Evolutionary conservation across 345 rosid genomes (phyloP), one percentile per base, ranked within the genome.

Genomic region (Rhodomyrtus tomentosa): DNA sequence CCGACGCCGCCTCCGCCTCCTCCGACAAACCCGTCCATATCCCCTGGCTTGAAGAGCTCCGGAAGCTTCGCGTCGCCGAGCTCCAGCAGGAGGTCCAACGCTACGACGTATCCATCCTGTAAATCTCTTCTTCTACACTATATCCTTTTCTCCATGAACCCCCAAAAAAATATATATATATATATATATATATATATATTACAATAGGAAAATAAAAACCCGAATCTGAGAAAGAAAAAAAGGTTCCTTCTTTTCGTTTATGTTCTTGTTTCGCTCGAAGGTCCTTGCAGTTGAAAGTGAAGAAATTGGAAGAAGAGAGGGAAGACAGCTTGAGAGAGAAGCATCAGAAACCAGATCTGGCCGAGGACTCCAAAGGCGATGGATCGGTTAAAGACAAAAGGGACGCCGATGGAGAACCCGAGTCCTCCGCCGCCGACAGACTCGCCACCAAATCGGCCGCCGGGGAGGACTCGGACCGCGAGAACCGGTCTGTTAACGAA

Each of bases 61-160:
- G 96, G 50, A 88, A 89, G 83, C 90, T 91, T 68, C 95, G 98
- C 15, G 91, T 95, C n/a, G 94, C 93, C 38, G 96, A 95, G 91
- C 93, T 95, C 84, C 91, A 91, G 81, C 95, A 89, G 81, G 96
- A 94, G 81, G 90, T 95, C 87, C 89, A 92, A 36, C 97, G 91
- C 24, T 92, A 90, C 85, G 98, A 95, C 85, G 90, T 86, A 74
- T 93, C 95, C 84, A 95, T 95, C 88, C 84, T 89, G 96, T 95
- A 90, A 87, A 85, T 18, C 50, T 32, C 29, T 51, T 53, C 80
- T 88, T 29, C 49, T 20, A 54, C 83, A 38, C 32, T 81, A 40
- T 45, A 55, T 84, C 25, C 16, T 29, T 54, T 76, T 45, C 50
- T 79, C 27, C 13, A 22, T 7, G 51, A 45, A 48, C 50, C 42